phyloP scores from a whole-genome alignment of 495 filamentous ascomycete species.

The Lepraria neglecta region DNA sequence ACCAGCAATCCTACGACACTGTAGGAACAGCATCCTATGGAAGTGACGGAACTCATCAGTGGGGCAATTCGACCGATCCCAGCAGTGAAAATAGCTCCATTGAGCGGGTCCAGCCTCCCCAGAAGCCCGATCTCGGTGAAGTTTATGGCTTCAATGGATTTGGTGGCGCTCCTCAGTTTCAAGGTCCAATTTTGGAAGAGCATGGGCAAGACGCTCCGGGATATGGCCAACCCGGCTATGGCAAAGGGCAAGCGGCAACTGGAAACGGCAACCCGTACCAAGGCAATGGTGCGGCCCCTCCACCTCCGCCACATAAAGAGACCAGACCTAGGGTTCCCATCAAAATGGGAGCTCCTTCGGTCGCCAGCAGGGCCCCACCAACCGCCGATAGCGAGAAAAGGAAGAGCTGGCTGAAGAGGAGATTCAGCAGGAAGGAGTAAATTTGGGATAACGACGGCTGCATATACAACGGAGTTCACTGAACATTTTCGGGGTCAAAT shows the following conservation, averaged over 20 bases:
- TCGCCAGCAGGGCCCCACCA: slow-evolving; percentile 30
- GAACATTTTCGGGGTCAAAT: slow-evolving; percentile 1
- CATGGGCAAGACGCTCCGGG: slow-evolving; percentile 28
- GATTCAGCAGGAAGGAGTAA: slow-evolving; percentile 62
- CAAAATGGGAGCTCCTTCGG: slow-evolving; percentile 20
- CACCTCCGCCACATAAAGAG: slow-evolving; percentile 27
- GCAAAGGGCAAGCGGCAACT: slow-evolving; percentile 23
- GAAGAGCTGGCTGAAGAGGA: slow-evolving; percentile 80
- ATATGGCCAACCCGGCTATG: slow-evolving; percentile 27
- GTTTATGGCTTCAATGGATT: slow-evolving; percentile 51
- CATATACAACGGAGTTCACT: slow-evolving; percentile 19
- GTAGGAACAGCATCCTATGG: slow-evolving; percentile 67
- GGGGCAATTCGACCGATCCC: slow-evolving; percentile 78
- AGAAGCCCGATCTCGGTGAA: slow-evolving; percentile 50
- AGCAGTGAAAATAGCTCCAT: slow-evolving; percentile 88
- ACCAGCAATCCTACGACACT: slow-evolving; percentile 78
- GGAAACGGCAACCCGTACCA: slow-evolving; percentile 23
- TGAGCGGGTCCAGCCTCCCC: slow-evolving; percentile 59
- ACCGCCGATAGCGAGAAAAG: slow-evolving; percentile 56
- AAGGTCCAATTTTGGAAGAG: slow-evolving; percentile 36
- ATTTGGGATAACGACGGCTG: slow-evolving; percentile 17
- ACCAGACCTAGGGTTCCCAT: slow-evolving; percentile 20
- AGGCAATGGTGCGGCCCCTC: slow-evolving; percentile 35
- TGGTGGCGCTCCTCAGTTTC: slow-evolving; percentile 38
- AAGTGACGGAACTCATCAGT: slow-evolving; percentile 59